Conservation (phyloP, 2,329 filamentous ascomycete species). For the Claviceps sp. region DNA sequence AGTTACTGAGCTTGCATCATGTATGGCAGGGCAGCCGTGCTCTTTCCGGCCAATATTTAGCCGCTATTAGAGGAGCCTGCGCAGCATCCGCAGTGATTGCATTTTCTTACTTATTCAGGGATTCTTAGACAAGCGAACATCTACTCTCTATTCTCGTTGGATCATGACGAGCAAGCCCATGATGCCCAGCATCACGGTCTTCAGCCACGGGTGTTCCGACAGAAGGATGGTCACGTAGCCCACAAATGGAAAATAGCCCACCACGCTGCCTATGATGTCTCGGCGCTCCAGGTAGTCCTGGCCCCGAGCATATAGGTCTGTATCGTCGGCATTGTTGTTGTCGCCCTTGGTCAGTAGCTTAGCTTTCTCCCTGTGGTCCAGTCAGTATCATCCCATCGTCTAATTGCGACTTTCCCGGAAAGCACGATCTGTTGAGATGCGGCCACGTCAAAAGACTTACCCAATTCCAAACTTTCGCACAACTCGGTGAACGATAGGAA, state of each 20-base stretch:
- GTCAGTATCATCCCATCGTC: slow-evolving; percentile 4
- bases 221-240: slow-evolving; percentile 95
- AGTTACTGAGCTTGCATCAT: no score
- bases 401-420: no score
- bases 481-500: slow-evolving; percentile 91
- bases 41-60: no score
- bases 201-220: slow-evolving; percentile 92
- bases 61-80: no score
- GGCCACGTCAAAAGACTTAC: slow-evolving; percentile 18
- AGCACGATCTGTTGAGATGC: no score
- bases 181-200: slow-evolving; percentile 83
- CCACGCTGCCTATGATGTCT: slow-evolving; percentile 87
- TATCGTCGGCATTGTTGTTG: slow-evolving; percentile 90
- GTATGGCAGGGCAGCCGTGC: no score
- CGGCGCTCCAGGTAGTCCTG: slow-evolving; percentile 78
- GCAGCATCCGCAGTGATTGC: no score
- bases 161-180: slow-evolving; percentile 92
- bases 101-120: no score
- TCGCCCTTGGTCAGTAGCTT: slow-evolving; percentile 91
- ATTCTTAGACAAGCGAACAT: background rate
- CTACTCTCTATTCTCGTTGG: slow-evolving; percentile 58
- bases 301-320: slow-evolving; percentile 67
- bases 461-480: slow-evolving; percentile 58
- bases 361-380: slow-evolving; percentile 32
- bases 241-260: slow-evolving; percentile 85